Evolutionary conservation across 306 rosid species (phyloP).

Genomic region (Lablab purpureus): DNA sequence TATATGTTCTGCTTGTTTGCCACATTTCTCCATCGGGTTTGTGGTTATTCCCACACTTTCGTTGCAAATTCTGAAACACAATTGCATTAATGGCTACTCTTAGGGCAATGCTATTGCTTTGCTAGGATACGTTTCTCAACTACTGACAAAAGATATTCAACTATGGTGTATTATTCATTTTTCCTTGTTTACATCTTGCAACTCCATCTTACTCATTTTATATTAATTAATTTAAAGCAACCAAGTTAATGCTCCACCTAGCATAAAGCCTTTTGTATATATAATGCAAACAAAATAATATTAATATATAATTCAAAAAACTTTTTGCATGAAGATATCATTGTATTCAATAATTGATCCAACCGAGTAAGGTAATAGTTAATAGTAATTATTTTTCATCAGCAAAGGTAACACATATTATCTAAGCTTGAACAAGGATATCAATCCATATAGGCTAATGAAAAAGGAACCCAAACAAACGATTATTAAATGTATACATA

Average conservation of each 20-base stretch:
- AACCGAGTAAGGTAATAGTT: neutral
- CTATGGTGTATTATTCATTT: neutral
- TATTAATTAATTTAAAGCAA: neutral
- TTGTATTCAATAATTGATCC: neutral
- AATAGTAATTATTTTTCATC: too few relatives aligned
- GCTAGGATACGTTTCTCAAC: slow-evolving; percentile 10
- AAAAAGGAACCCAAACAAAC: too few relatives aligned
- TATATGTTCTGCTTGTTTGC: slow-evolving; percentile 13
- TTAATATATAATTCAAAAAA: neutral
- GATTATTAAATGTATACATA: too few relatives aligned
- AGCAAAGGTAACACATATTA: too few relatives aligned
- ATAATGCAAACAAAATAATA: neutral
- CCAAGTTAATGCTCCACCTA: neutral
- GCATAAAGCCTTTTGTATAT: neutral
- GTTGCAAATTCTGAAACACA: neutral
- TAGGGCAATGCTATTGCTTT: neutral
- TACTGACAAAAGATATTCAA: neutral
- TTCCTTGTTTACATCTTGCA: neutral
- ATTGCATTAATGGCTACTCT: neutral
- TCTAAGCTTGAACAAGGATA: too few relatives aligned
- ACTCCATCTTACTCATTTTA: neutral
- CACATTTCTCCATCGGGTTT: slow-evolving; percentile 25
- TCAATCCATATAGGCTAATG: too few relatives aligned
- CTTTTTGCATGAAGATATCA: neutral
- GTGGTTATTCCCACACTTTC: slow-evolving; percentile 24